These are phyloP conservation scores for Pichia pseudocactophila DNA, from an alignment of 805 yeast genomes.

Conservation along the genomic window DNA sequence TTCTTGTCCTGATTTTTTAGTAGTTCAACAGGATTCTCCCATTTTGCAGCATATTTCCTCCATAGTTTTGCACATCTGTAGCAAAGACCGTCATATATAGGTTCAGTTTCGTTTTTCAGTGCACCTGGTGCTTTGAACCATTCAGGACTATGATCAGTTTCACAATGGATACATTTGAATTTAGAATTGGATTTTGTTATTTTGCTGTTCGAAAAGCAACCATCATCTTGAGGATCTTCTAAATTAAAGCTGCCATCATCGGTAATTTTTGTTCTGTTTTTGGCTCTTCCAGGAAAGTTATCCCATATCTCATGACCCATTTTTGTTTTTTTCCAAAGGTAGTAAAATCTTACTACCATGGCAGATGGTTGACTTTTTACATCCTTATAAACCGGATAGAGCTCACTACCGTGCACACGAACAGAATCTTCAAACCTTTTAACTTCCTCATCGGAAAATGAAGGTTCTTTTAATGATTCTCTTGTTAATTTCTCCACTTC, in stretches of 20 bases:
- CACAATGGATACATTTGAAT: slow-evolving; percentile 68
- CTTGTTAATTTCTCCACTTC: slow-evolving; percentile 43
- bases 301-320: slow-evolving; percentile 78
- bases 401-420: slow-evolving; percentile 62
- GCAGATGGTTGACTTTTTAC: slow-evolving; percentile 69
- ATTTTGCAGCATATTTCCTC: slow-evolving; percentile 80
- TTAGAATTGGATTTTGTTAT: slow-evolving; percentile 30
- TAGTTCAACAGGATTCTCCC: slow-evolving; percentile 75
- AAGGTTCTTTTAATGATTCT: slow-evolving; percentile 64
- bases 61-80: slow-evolving; percentile 81
- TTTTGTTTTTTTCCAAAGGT: slow-evolving; percentile 84
- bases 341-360: slow-evolving; percentile 79
- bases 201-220: slow-evolving; percentile 54
- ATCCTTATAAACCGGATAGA: slow-evolving; percentile 60
- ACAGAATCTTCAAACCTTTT: slow-evolving; percentile 69
- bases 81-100: slow-evolving; percentile 56
- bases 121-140: slow-evolving; percentile 73
- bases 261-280: slow-evolving; percentile 41
- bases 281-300: slow-evolving; percentile 59
- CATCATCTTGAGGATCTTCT: slow-evolving; percentile 56
- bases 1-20: slow-evolving; percentile 36
- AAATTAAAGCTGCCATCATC: slow-evolving; percentile 37
- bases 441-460: slow-evolving; percentile 56
- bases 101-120: slow-evolving; percentile 27
- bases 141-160: slow-evolving; percentile 40